Percentiles rank a stretch among this genome's conserved stretches.
Evolutionary conservation across 768 basidiomycete species (phyloP).

Genomic region (Rhodotorula taiwanensis): DNA sequence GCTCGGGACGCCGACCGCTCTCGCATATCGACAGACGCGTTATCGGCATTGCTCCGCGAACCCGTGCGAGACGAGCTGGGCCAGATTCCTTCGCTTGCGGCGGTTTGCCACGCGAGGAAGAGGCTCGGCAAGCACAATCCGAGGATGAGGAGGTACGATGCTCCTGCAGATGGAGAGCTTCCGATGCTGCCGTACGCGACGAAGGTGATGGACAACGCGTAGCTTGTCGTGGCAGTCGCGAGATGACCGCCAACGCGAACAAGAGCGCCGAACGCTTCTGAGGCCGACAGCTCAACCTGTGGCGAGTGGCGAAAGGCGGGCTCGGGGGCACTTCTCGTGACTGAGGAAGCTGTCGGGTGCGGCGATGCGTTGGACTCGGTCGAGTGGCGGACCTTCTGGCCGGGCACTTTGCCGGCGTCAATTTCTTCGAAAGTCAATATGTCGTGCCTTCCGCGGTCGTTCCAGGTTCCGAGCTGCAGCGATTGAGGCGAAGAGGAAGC

Average conservation of each 20-base stretch:
- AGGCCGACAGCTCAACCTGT: conserved; percentile 17
- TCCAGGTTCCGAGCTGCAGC: no score
- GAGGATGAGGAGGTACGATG: conserved; percentile 19
- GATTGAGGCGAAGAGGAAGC: background rate
- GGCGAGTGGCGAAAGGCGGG: conserved; percentile 19
- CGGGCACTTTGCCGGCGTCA: conserved; percentile 13
- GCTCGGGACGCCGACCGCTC: conserved; percentile 7
- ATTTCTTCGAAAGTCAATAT: conserved; percentile 23
- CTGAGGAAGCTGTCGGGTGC: no score
- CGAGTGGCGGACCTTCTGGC: conserved; percentile 9
- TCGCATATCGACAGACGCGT: background rate
- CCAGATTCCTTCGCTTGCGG: conserved; percentile 30
- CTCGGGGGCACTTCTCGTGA: no score
- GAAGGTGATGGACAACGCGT: conserved; percentile 26
- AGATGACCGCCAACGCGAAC: conserved; percentile 31
- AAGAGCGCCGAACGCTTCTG: conserved; percentile 21
- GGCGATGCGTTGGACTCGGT: no score
- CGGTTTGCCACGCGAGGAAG: conserved; percentile 22
- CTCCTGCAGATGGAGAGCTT: background rate
- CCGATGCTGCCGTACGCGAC: conserved; percentile 1
- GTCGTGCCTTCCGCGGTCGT: no score
- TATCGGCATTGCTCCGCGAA: background rate
- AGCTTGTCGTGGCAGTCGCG: conserved; percentile 2
- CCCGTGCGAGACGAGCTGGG: background rate
- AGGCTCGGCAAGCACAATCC: conserved; percentile 18